phyloP scores from a whole-genome alignment of 345 rosid species.

The Eucalyptus sp. region DNA sequence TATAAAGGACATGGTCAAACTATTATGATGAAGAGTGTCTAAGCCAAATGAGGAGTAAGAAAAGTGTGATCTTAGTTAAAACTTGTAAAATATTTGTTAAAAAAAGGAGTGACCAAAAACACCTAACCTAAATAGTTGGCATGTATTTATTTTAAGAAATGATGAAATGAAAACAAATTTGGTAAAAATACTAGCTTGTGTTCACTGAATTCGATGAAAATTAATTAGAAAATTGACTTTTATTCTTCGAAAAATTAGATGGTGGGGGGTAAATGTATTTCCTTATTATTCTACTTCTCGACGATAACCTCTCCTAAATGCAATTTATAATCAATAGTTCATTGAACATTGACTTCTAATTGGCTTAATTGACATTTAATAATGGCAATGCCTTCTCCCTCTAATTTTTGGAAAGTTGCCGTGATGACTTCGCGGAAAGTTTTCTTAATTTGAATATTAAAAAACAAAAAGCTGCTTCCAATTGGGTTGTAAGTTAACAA shows the following conservation, averaged over 20 bases:
- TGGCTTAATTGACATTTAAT: not conserved
- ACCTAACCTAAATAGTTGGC: not conserved
- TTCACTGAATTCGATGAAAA: not conserved
- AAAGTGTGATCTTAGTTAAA: not conserved
- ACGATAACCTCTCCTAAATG: not conserved
- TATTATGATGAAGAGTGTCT: not conserved
- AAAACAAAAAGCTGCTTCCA: not conserved
- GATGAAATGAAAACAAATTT: not conserved
- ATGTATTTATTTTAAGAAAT: not conserved
- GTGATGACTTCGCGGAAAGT: accelerated
- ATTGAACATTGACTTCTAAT: not conserved
- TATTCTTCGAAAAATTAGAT: not conserved
- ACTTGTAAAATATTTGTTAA: accelerated
- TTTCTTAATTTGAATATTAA: not conserved
- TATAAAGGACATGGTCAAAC: not conserved
- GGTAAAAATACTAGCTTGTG: not conserved
- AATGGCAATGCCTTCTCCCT: not conserved
- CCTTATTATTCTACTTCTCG: not conserved
- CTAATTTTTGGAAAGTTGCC: not conserved
- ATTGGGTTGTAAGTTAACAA: not conserved
- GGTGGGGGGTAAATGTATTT: not conserved
- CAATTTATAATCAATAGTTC: not conserved
- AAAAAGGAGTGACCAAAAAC: not conserved
- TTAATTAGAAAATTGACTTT: not conserved
- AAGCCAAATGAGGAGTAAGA: accelerated